Evolutionary conservation across 176 grass and related monocot genomes (phyloP).

Genomic region (Pontederia paniculata): DNA sequence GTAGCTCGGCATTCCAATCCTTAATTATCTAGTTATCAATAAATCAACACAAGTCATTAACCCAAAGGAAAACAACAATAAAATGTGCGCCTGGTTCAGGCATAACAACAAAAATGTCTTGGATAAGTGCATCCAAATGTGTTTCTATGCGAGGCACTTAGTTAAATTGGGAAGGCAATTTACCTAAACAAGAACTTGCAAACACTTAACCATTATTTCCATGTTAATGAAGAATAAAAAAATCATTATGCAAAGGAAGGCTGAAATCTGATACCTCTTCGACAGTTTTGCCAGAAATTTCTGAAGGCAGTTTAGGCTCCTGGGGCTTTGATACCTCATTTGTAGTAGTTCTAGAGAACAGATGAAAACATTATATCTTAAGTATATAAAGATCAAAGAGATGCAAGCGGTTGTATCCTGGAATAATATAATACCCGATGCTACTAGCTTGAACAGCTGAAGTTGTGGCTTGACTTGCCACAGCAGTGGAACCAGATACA

Average conservation of each 20-base stretch:
- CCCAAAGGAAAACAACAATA: neutral
- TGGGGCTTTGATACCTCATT: slow-evolving; percentile 38
- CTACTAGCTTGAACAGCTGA: slow-evolving; percentile 56
- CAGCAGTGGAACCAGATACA: slow-evolving; percentile 29
- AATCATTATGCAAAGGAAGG: neutral
- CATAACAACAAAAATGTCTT: neutral
- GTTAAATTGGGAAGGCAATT: too few species aligned
- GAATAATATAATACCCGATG: slow-evolving; percentile 33
- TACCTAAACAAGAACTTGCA: neutral
- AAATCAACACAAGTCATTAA: slow-evolving; percentile 15
- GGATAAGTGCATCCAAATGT: neutral
- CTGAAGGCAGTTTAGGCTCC: slow-evolving; percentile 75
- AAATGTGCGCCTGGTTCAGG: too few species aligned
- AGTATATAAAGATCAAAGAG: neutral
- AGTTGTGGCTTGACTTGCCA: slow-evolving; percentile 46
- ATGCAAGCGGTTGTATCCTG: neutral
- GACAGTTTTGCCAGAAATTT: slow-evolving; percentile 87
- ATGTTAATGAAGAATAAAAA: slow-evolving; percentile 1
- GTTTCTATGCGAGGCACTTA: too few species aligned
- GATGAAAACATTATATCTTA: neutral
- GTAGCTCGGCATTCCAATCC: slow-evolving; percentile 95
- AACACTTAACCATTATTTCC: neutral
- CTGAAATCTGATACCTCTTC: slow-evolving; percentile 53
- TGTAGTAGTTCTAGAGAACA: slow-evolving; percentile 29
- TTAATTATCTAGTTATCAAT: slow-evolving; percentile 60